These are phyloP conservation scores for Euphorbia pulcherrima DNA, from an alignment of 345 rosid species.

Conservation along the genomic window DNA sequence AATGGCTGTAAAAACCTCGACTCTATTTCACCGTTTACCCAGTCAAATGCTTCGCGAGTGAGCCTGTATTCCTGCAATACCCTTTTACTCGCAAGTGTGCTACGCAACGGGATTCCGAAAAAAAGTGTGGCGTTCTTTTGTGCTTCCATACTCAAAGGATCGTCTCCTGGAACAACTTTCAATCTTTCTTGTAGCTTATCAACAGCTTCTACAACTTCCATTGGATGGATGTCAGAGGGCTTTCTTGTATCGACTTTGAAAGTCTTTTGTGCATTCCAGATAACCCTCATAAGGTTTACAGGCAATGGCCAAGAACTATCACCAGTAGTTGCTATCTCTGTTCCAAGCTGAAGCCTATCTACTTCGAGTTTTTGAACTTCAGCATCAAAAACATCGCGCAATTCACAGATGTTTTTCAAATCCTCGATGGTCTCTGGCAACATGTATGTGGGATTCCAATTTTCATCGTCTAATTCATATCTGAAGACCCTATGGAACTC, in stretches of 20 bases:
- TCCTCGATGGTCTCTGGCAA: slow-evolving; percentile 80
- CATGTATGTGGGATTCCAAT: slow-evolving; percentile 85
- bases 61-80: slow-evolving; percentile 95
- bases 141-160: slow-evolving; percentile 88
- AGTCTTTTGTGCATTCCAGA: slow-evolving; percentile 98
- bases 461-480: slow-evolving; percentile 76
- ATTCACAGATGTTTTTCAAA: slow-evolving; percentile 76
- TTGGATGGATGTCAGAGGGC: slow-evolving; percentile 86
- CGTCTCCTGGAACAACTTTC: slow-evolving; percentile 91
- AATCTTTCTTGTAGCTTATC: slow-evolving; percentile 95
- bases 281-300: slow-evolving; percentile 86
- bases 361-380: slow-evolving; percentile 87
- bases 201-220: slow-evolving; percentile 94
- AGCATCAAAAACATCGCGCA: slow-evolving; percentile 90
- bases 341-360: slow-evolving; percentile 81
- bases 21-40: slow-evolving; percentile 97
- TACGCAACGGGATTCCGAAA: slow-evolving; percentile 86
- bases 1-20: slow-evolving; percentile 83
- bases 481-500: slow-evolving; percentile 76
- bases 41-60: slow-evolving; percentile 91
- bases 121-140: slow-evolving; percentile 98
- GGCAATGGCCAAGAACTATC: slow-evolving; percentile 92
- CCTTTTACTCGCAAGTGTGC: slow-evolving; percentile 94
- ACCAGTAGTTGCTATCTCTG: slow-evolving; percentile 91
- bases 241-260: slow-evolving; percentile 66